These are phyloP conservation scores for Hypoxylon cercidicola DNA, from an alignment of 495 filamentous ascomycete genomes.

Conservation along the genomic window DNA sequence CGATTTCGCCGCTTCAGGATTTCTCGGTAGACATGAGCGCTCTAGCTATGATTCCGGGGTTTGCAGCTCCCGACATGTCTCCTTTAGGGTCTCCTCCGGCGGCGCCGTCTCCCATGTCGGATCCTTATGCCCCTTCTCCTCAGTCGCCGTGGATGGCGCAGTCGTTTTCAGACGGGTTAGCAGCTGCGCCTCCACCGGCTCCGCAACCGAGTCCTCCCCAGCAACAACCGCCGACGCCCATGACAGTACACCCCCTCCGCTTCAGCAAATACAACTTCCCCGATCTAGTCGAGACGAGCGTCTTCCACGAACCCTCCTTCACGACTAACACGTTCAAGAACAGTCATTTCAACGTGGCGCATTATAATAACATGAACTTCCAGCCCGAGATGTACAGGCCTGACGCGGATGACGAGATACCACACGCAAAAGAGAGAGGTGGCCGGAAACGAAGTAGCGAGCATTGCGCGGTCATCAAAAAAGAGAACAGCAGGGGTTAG, in stretches of 20 bases:
- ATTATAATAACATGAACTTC: slow-evolving; percentile 86
- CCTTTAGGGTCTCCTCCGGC: slow-evolving; percentile 42
- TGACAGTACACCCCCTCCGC: slow-evolving; percentile 52
- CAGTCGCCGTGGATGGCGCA: slow-evolving; percentile 55
- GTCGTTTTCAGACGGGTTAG: slow-evolving; percentile 43
- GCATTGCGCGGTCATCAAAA: slow-evolving; percentile 48
- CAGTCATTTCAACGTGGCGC: slow-evolving; percentile 81
- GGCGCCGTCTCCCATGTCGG: slow-evolving; percentile 44
- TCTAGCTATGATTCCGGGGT: slow-evolving; percentile 60
- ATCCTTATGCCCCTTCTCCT: slow-evolving; percentile 52
- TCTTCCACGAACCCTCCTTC: slow-evolving; percentile 58
- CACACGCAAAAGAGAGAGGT: slow-evolving; percentile 40
- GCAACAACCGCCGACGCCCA: slow-evolving; percentile 34
- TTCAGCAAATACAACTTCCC: slow-evolving; percentile 60
- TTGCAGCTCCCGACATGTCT: slow-evolving; percentile 48
- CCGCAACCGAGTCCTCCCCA: slow-evolving; percentile 49
- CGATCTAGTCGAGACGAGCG: slow-evolving; percentile 51
- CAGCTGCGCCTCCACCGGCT: slow-evolving; percentile 40
- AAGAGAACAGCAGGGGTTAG: slow-evolving; percentile 46
- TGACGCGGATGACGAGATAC: slow-evolving; percentile 52
- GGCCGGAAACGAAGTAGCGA: slow-evolving; percentile 55
- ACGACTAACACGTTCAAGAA: slow-evolving; percentile 66
- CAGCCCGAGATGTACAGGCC: slow-evolving; percentile 74
- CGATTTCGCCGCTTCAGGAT: slow-evolving; percentile 52
- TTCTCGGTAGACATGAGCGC: slow-evolving; percentile 53